These are phyloP conservation scores for Daldinia decipiens DNA, from an alignment of 495 filamentous ascomycete genomes.

Conservation along the genomic window DNA sequence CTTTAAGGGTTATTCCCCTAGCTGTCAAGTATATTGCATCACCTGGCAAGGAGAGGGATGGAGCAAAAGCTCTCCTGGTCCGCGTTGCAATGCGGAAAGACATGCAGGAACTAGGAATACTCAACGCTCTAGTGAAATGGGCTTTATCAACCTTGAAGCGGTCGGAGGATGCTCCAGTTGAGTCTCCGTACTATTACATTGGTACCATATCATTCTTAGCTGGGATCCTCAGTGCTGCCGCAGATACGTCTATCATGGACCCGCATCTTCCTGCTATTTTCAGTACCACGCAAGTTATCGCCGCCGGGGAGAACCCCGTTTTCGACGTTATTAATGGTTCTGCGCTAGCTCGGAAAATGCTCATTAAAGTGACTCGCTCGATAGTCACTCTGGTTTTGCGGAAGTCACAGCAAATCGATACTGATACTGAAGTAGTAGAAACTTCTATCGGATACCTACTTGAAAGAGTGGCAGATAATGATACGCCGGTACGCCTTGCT, in stretches of 20 bases:
- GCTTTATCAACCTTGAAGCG: slow-evolving; percentile 67
- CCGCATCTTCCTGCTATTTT: slow-evolving; percentile 57
- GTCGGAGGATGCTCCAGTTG: slow-evolving; percentile 31
- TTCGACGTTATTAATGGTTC: slow-evolving; percentile 67
- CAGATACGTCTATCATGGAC: slow-evolving; percentile 63
- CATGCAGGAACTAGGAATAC: slow-evolving; percentile 81
- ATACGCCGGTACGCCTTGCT: slow-evolving; percentile 88
- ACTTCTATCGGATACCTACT: slow-evolving; percentile 78
- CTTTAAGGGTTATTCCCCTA: slow-evolving; percentile 74
- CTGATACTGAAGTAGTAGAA: slow-evolving; percentile 69
- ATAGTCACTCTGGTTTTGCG: slow-evolving; percentile 71
- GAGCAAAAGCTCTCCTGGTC: slow-evolving; percentile 82
- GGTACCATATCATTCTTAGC: slow-evolving; percentile 83
- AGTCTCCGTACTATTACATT: slow-evolving; percentile 66
- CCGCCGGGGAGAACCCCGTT: slow-evolving; percentile 49
- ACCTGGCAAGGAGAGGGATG: slow-evolving; percentile 87
- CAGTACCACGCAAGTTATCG: slow-evolving; percentile 60
- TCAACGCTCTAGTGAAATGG: slow-evolving; percentile 73
- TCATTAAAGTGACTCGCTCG: slow-evolving; percentile 84
- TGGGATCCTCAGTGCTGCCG: slow-evolving; percentile 67
- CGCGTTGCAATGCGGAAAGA: slow-evolving; percentile 83
- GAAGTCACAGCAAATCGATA: slow-evolving; percentile 52
- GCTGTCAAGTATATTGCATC: slow-evolving; percentile 74
- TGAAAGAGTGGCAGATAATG: slow-evolving; percentile 75
- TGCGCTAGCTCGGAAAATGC: slow-evolving; percentile 78